A percentile compares a stretch with the other conserved stretches of the same genome.
These are phyloP conservation scores for Bipolaris victoriae DNA, from an alignment of 2,329 filamentous ascomycete genomes.

Conservation along the genomic window DNA sequence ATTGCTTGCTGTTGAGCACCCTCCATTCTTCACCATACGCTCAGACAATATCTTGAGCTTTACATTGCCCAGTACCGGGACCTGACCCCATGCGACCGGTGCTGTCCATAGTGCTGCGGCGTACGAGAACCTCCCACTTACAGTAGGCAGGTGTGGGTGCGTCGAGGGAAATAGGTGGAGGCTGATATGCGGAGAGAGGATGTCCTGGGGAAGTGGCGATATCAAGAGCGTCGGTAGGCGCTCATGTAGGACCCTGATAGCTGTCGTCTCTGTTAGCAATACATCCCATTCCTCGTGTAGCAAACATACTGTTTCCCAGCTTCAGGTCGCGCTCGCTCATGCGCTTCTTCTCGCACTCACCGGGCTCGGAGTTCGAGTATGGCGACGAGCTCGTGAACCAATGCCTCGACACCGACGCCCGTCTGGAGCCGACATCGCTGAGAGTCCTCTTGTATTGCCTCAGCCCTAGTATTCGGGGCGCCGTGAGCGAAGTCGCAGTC, in stretches of 20 bases:
- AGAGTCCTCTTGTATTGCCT: conserved; percentile 45
- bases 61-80: conserved; percentile 90
- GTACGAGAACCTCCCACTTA: conserved; percentile 88
- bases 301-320: conserved; percentile 63
- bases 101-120: conserved; percentile 94
- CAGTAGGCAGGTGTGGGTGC: conserved; percentile 87
- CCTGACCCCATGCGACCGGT: conserved; percentile 91
- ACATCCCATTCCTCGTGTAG: background rate
- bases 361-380: conserved; percentile 29
- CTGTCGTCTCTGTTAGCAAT: conserved; percentile 45
- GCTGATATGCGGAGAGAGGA: conserved; percentile 66
- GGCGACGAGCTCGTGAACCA: conserved; percentile 54
- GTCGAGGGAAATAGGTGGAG: conserved; percentile 73
- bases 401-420: conserved; percentile 45
- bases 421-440: conserved; percentile 40
- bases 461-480: conserved; percentile 38
- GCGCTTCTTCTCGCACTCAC: conserved; percentile 54
- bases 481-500: conserved; percentile 28
- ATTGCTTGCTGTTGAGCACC: conserved; percentile 45
- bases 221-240: conserved; percentile 66
- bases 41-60: conserved; percentile 86
- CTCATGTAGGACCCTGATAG: conserved; percentile 66
- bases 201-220: conserved; percentile 66
- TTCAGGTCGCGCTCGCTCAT: conserved; percentile 66
- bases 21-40: conserved; percentile 73